Percentiles rank a stretch among this genome's conserved stretches.
Evolutionary conservation across 2,329 filamentous ascomycete species (phyloP).

Genomic region (Beauveria australis): DNA sequence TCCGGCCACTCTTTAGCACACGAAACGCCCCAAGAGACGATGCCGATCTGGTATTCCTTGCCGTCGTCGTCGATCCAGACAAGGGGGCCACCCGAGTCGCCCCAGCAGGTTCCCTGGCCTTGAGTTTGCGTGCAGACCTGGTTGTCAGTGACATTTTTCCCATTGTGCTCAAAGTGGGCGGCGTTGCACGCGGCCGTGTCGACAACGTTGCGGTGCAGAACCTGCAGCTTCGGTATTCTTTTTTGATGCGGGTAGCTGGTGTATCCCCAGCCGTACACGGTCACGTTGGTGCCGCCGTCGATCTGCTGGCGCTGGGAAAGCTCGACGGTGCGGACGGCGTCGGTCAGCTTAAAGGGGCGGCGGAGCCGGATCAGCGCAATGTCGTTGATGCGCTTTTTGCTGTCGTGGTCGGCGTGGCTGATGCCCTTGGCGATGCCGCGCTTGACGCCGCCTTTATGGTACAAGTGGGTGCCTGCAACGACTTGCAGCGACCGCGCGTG

Average conservation of each 20-base stretch:
- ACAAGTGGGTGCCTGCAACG: neutral
- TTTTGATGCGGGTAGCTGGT: neutral
- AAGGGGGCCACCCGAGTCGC: constrained; percentile 6
- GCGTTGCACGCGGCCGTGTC: neutral
- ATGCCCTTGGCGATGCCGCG: neutral
- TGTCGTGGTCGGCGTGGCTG: neutral
- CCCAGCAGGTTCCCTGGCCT: neutral
- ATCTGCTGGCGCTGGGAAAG: neutral
- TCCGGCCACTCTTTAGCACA: neutral
- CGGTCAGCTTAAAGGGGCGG: neutral
- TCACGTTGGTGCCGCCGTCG: constrained; percentile 2
- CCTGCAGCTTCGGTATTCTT: neutral
- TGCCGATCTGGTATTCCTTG: neutral
- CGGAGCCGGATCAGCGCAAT: neutral
- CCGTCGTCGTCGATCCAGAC: neutral
- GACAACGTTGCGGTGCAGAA: neutral
- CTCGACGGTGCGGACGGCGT: neutral
- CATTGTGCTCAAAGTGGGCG: neutral
- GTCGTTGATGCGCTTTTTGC: neutral
- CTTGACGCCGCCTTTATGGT: neutral
- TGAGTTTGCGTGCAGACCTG: neutral
- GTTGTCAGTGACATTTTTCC: neutral
- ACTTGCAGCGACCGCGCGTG: neutral
- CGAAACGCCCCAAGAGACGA: neutral
- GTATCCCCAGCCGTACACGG: constrained; percentile 7